These are phyloP conservation scores for Rosa rugosa DNA, from an alignment of 306 rosid species.

Conservation along the genomic window DNA sequence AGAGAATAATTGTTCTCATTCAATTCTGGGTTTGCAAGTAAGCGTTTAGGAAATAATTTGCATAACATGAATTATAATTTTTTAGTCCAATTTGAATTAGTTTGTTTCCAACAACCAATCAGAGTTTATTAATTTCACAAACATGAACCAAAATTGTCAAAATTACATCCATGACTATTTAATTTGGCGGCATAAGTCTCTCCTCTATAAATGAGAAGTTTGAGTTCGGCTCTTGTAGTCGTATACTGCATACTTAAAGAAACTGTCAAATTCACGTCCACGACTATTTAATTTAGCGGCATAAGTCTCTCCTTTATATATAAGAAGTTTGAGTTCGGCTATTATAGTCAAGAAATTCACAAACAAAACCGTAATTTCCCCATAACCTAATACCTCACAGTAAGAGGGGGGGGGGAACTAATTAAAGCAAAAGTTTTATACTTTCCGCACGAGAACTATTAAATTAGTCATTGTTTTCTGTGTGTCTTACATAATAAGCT, in stretches of 20 bases:
- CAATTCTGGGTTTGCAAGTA: slow-evolving; percentile 2
- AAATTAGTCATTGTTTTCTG: neutral
- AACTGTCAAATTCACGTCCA: neutral
- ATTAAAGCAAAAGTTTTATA: no score
- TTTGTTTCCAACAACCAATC: no score
- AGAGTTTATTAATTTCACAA: neutral
- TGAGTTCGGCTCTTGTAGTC: no score
- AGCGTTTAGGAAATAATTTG: neutral
- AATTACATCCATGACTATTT: no score
- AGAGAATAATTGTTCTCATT: neutral
- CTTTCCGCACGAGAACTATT: no score
- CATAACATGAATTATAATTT: neutral
- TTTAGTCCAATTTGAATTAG: neutral
- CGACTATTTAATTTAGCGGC: no score
- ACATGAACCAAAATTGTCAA: neutral
- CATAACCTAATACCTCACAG: neutral
- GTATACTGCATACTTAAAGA: no score
- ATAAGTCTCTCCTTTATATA: no score
- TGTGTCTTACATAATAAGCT: neutral
- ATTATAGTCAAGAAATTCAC: no score
- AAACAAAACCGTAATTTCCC: neutral
- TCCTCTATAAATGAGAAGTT: no score
- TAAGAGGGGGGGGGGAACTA: no score
- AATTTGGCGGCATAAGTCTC: neutral
- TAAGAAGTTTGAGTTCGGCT: no score